phyloP scores from a whole-genome alignment of 1,284 basidiomycete species.

The Athelia psychrophila region DNA sequence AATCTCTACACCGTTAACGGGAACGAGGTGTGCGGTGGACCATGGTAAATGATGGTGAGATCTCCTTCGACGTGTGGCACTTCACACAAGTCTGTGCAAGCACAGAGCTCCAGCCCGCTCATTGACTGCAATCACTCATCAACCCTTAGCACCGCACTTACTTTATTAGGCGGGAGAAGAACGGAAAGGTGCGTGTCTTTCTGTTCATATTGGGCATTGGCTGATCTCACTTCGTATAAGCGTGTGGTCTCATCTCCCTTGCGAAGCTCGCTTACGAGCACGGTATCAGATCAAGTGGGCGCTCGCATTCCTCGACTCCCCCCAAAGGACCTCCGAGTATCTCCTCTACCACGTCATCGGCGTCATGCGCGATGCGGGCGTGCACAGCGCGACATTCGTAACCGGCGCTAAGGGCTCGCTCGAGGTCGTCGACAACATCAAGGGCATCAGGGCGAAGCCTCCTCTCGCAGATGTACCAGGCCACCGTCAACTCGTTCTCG shows the following conservation, averaged over 20 bases:
- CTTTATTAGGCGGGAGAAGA: conserved; percentile 35
- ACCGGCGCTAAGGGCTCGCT: conserved; percentile 37
- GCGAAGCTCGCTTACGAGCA: conserved; percentile 47
- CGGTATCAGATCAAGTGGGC: conserved; percentile 62
- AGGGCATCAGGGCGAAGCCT: conserved; percentile 35
- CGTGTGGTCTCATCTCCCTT: conserved; percentile 48
- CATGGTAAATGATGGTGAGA: too few species aligned
- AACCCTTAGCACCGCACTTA: conserved; percentile 54
- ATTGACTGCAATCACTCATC: too few species aligned
- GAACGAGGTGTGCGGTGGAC: too few species aligned
- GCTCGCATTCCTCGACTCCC: conserved; percentile 47
- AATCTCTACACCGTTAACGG: too few species aligned
- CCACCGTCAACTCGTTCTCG: conserved; percentile 37
- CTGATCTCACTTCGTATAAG: conserved; percentile 29
- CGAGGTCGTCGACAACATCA: conserved; percentile 32
- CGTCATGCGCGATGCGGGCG: conserved; percentile 39
- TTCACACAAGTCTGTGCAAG: too few species aligned
- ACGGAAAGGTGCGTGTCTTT: background rate
- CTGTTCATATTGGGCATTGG: background rate
- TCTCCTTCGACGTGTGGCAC: too few species aligned
- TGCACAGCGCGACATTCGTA: conserved; percentile 42
- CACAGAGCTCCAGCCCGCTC: too few species aligned
- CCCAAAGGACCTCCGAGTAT: conserved; percentile 28
- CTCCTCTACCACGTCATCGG: conserved; percentile 43
- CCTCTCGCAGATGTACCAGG: conserved; percentile 45